Evolutionary conservation across 495 filamentous ascomycete species (phyloP).

Genomic region (Platismatia glauca): DNA sequence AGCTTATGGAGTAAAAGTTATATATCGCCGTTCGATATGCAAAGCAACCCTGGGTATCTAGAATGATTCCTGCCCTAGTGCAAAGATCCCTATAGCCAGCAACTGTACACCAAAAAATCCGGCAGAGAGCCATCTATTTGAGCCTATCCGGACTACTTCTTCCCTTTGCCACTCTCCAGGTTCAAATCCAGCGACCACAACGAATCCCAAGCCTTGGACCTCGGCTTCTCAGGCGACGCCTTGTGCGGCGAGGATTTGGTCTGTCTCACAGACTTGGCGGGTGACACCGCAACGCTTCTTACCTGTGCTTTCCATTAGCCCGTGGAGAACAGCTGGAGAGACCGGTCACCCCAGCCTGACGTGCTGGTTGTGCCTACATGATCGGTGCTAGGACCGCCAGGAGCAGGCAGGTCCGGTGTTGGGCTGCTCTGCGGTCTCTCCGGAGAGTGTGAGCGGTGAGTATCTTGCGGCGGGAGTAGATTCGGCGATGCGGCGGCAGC

Average conservation of each 20-base stretch:
- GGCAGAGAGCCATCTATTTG: neutral
- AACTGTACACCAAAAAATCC: neutral
- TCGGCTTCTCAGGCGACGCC: slow-evolving; percentile 21
- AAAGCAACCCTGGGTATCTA: neutral
- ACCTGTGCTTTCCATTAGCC: slow-evolving; percentile 14
- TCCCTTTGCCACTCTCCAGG: slow-evolving; percentile 28
- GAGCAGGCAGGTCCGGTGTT: slow-evolving; percentile 1
- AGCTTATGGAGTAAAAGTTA: neutral
- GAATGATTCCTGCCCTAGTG: neutral
- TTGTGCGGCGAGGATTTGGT: slow-evolving; percentile 21
- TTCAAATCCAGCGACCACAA: slow-evolving; percentile 45
- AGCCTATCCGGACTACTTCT: slow-evolving; percentile 1
- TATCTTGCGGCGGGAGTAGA: slow-evolving; percentile 33
- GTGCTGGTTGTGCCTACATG: slow-evolving; percentile 22
- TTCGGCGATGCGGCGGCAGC: slow-evolving; percentile 24
- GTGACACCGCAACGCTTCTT: slow-evolving; percentile 4
- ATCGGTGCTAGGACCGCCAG: slow-evolving; percentile 28
- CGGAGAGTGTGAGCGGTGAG: slow-evolving; percentile 33
- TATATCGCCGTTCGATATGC: neutral
- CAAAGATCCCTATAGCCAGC: neutral
- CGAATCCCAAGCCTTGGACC: slow-evolving; percentile 41
- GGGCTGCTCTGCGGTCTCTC: slow-evolving; percentile 27
- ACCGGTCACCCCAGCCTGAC: slow-evolving; percentile 9
- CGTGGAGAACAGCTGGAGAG: neutral
- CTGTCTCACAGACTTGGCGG: slow-evolving; percentile 16